Percentiles rank a stretch among this genome's conserved stretches.
Evolutionary conservation across 805 yeast genomes (phyloP).

Genomic region (Yarrowia bubula): DNA sequence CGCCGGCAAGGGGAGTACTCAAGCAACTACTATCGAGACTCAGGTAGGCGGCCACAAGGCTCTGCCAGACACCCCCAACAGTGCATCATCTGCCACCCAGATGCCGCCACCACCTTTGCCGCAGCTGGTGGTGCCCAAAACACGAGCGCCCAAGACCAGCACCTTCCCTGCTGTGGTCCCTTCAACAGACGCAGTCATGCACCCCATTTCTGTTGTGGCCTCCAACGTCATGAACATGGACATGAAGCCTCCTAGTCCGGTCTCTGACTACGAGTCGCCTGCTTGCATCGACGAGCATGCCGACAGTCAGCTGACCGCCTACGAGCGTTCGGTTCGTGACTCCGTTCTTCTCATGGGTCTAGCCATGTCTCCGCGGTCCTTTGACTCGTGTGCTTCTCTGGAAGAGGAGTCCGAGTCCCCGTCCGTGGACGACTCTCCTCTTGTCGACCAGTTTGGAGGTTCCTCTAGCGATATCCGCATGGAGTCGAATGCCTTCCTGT

Average conservation of each 20-base stretch:
- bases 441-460: constrained; percentile 9
- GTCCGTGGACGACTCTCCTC: background rate
- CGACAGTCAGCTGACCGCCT: constrained; percentile 10
- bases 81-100: background rate
- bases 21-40: background rate
- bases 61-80: constrained; percentile 9
- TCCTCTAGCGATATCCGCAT: constrained; percentile 2
- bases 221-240: background rate
- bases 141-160: background rate
- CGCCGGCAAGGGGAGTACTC: constrained; percentile 1
- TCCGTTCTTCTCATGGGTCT: constrained; percentile 1
- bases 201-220: background rate
- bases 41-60: background rate
- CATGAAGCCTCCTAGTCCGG: background rate
- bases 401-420: constrained; percentile 7
- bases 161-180: too few species aligned
- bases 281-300: background rate
- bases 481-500: background rate
- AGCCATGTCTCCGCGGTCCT: background rate
- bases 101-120: constrained; percentile 14
- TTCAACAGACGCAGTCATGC: too few species aligned
- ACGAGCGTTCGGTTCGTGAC: constrained; percentile 24
- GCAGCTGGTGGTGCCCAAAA: background rate
- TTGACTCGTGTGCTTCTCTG: background rate
- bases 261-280: constrained; percentile 8